These are phyloP conservation scores for Vigna unguiculata DNA, from an alignment of 306 rosid genomes.

Conservation along the genomic window DNA sequence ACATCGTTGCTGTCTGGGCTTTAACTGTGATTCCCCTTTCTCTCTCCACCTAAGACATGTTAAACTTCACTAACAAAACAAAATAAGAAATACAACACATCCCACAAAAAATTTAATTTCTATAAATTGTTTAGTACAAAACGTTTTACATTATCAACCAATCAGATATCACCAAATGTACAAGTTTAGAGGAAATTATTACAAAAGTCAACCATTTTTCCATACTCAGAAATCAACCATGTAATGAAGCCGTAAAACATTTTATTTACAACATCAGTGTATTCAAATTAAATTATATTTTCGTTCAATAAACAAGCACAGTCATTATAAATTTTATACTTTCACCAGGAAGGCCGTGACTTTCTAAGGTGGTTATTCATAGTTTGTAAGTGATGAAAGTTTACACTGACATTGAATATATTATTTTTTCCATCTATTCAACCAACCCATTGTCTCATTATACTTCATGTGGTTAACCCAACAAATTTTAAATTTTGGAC, in stretches of 20 bases:
- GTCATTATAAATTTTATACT: background rate
- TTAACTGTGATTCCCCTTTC: slow-evolving; percentile 96
- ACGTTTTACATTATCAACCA: background rate
- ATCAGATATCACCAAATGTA: background rate
- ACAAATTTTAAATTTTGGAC: slow-evolving; percentile 4
- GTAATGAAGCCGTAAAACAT: background rate
- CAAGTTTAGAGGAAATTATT: background rate
- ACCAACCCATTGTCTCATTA: background rate
- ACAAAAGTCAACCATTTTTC: background rate
- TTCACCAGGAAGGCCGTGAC: background rate
- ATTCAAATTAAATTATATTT: background rate
- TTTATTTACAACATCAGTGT: background rate
- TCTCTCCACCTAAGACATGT: slow-evolving; percentile 48
- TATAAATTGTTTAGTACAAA: background rate
- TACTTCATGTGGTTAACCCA: slow-evolving; percentile 4
- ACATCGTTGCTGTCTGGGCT: slow-evolving; percentile 98
- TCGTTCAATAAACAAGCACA: background rate
- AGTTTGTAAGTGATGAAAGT: background rate
- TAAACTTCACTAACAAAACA: slow-evolving; percentile 41
- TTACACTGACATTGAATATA: background rate
- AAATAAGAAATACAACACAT: slow-evolving; percentile 31
- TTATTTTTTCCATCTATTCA: background rate
- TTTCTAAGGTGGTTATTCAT: no score
- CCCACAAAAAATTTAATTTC: background rate
- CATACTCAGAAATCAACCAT: background rate